Percentiles rank a stretch among this genome's conserved stretches.
Evolutionary conservation across 306 rosid species (phyloP).

Genomic region (Castanea crenata): DNA sequence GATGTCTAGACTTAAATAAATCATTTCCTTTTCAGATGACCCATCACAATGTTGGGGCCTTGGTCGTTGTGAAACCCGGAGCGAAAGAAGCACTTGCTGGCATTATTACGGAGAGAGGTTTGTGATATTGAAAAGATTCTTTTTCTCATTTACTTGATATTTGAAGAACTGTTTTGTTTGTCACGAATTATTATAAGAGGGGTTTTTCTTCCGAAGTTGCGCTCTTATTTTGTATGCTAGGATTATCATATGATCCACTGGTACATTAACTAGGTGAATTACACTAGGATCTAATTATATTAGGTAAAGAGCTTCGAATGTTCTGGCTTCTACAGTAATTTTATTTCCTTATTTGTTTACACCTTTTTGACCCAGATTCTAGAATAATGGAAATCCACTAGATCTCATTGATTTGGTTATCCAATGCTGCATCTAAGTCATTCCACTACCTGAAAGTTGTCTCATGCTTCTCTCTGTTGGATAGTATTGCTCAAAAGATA

Average conservation of each 20-base stretch:
- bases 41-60: slow-evolving; percentile 95
- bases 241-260: neutral
- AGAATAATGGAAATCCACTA: neutral
- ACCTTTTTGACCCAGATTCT: neutral
- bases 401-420: neutral
- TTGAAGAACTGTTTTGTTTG: neutral
- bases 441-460: neutral
- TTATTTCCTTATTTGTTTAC: neutral
- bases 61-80: slow-evolving; percentile 90
- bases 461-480: neutral
- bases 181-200: neutral
- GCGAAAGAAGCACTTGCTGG: slow-evolving; percentile 74
- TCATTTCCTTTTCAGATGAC: slow-evolving; percentile 68
- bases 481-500: too few species aligned
- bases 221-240: neutral
- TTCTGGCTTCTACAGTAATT: neutral
- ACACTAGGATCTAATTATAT: neutral
- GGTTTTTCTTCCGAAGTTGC: neutral
- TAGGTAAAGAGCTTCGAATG: neutral
- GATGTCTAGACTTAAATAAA: neutral
- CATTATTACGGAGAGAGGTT: slow-evolving; percentile 98
- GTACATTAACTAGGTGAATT: neutral
- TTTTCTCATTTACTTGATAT: neutral
- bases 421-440: neutral
- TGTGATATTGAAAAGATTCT: neutral